Evolutionary conservation across 176 grass and related monocot species (phyloP), one percentile per base, ranked within the genome.

Genomic region (Avena sativa): DNA sequence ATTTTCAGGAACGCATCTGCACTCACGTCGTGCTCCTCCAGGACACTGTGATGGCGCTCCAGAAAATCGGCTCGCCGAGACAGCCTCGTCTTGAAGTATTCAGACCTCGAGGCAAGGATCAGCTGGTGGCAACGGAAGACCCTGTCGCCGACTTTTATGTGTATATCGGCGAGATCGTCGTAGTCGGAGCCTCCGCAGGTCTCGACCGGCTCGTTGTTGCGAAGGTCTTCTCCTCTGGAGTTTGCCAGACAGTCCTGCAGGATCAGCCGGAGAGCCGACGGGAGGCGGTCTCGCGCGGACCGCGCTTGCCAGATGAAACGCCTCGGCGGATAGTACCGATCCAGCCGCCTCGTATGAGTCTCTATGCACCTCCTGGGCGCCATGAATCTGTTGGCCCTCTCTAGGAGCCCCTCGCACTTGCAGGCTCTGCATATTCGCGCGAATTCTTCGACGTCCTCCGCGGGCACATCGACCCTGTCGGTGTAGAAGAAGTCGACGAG

Each of bases 11-110:
- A 98, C 74, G 95, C 83, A 74, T 98, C 89, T 56, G 87, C 76
- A 70, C 91, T 95, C 78, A 98, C 83, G 74, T 93, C 95, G 87
- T 90, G 89, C 81, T 98, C 93, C 81, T 98, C 91, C 85, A 98
- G 87, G 90, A 91, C 5, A 14, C 2, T 3, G 23, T 30, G 12
- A 88, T 55, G 87, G 89, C 83, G 92, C 82, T 95, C 93, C 71
- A 93, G 57, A 72, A 92, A 92, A 62, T 79, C 91, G 59, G 86
- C 88, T 65, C 71, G 87, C 75, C 89, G 89, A 88, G 89, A 93
- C 6, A 95, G 87, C 80, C 89, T 98, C 13, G 93, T 88, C 76
- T 87, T 93, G 70, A 98, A 98, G 91, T 98, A 98, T 51, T 95
- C 91, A 5, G 95, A 98, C 34, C 93, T 93, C 0, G 91, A 89